These are phyloP conservation scores for Alternaria infectoria DNA, from an alignment of 2,329 filamentous ascomycete genomes.

Conservation along the genomic window DNA sequence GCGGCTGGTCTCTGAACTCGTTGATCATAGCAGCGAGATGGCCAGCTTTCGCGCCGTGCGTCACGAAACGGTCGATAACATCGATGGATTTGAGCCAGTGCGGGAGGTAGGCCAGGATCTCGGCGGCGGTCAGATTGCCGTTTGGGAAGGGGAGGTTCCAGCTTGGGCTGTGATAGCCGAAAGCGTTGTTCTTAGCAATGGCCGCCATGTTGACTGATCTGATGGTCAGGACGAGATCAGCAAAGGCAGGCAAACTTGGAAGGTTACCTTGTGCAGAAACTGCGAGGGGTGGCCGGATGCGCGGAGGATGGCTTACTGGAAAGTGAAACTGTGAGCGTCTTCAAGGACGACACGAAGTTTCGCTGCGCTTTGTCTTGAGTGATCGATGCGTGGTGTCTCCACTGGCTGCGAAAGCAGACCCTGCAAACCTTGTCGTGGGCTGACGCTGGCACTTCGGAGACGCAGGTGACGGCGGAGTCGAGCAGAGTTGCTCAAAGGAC, in stretches of 20 bases:
- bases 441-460: not conserved
- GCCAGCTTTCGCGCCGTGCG: conserved; percentile 22
- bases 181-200: conserved; percentile 27
- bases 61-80: conserved; percentile 31
- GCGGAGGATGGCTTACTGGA: not conserved
- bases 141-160: conserved; percentile 31
- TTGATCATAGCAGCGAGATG: conserved; percentile 23
- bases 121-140: conserved; percentile 34
- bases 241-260: not conserved
- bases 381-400: not conserved
- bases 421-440: not conserved
- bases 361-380: not conserved
- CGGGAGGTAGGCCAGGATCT: conserved; percentile 34
- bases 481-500: conserved; percentile 3
- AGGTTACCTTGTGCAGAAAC: not conserved
- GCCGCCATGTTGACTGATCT: conserved; percentile 6
- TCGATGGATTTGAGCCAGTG: conserved; percentile 34
- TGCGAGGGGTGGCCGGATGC: not conserved
- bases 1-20: conserved; percentile 14
- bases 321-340: not conserved
- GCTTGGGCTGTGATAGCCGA: conserved; percentile 24
- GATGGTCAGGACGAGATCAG: not conserved
- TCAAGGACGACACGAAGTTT: not conserved
- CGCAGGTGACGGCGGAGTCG: not conserved
- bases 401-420: not conserved